Base-by-base conservation (phyloP, 1,284 basidiomycete genomes). In the Schizophyllum amplum region DNA sequence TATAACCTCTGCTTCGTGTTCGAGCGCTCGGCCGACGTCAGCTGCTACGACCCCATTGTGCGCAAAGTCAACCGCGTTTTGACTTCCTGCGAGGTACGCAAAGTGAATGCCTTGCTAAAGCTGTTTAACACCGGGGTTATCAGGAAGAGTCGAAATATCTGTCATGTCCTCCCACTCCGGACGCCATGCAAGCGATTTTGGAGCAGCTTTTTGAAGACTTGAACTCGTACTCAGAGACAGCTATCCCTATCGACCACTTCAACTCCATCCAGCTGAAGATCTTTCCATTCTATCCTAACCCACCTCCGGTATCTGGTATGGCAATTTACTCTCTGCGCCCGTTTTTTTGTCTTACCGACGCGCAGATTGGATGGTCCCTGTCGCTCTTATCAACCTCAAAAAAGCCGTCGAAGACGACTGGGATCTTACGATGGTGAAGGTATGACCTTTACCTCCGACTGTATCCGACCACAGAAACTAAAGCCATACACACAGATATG, bases 1-100 rank as follows among this genome's bases (percentile, higher is more conserved):
- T 99, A 94, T 75, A 99, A 98, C 67, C 73, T 98, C 33, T 97
- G 93, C 69, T 97, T 98, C 70, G 96, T 98, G 4, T 99, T 99
- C 68, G 92, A 96, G 53, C 82, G 86, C 46, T 80, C 81, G 23
- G 92, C 94, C 1, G 94, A 96, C 66, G 74, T 98, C 48, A 91
- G 91, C 64, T 94, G 93, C 56, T 99, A 97, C 71, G 96, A 99
- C 66, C 93, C 95, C 0, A 84, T 99, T 55, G 94, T 98, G 11
- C 82, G 96, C 52, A 99, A 99, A 75, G 88, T 94, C 53, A 94
- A 90, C 59, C 82, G 95, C 23, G 92, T 97, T 24, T 73, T 99
- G 58, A 83, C 86, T 22, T 73, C 85, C 47, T 87, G 95, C 68
- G 96, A 99, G 81, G 94, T 94, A 65, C 15, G 48, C 2, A 62